A percentile compares a stretch with the other conserved stretches of the same genome.
Evolutionary conservation across 768 basidiomycete species (phyloP).

Genomic region (Lentinula boryana): DNA sequence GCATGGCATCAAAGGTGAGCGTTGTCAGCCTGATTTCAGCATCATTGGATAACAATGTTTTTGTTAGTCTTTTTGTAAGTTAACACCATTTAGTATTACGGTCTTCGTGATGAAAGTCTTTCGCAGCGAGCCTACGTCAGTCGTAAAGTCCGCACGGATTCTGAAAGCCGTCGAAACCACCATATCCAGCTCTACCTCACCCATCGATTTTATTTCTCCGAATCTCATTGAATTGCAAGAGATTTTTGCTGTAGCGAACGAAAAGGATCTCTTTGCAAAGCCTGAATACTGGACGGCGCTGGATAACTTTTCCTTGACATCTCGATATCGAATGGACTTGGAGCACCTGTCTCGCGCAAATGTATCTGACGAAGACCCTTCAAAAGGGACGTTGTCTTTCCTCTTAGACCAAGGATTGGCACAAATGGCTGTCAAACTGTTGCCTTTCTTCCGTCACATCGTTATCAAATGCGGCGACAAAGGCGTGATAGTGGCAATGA

Average conservation of each 20-base stretch:
- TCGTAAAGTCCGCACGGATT: constrained; percentile 70
- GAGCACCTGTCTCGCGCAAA: constrained; percentile 47
- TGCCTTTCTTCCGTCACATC: constrained; percentile 81
- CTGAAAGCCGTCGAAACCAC: constrained; percentile 51
- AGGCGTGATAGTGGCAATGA: constrained; percentile 63
- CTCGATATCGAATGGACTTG: constrained; percentile 61
- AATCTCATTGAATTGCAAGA: constrained; percentile 75
- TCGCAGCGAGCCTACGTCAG: constrained; percentile 88
- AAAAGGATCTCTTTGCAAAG: constrained; percentile 45
- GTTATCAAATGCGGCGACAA: constrained; percentile 79
- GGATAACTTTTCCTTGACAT: constrained; percentile 59
- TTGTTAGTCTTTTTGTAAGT: constrained; percentile 24
- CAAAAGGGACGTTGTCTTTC: constrained; percentile 49
- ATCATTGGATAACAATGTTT: too few species aligned
- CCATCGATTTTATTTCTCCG: constrained; percentile 74
- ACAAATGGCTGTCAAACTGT: constrained; percentile 75
- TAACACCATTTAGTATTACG: constrained; percentile 17
- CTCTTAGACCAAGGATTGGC: constrained; percentile 65
- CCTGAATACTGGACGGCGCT: constrained; percentile 60
- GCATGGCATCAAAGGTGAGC: constrained; percentile 49
- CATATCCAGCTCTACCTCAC: constrained; percentile 26
- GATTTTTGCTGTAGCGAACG: constrained; percentile 45
- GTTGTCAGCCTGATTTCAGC: neutral
- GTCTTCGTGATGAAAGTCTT: neutral
- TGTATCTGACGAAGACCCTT: constrained; percentile 31